These are phyloP conservation scores for Heterobasidion parviporum DNA, from an alignment of 1,284 basidiomycete genomes.

Conservation along the genomic window DNA sequence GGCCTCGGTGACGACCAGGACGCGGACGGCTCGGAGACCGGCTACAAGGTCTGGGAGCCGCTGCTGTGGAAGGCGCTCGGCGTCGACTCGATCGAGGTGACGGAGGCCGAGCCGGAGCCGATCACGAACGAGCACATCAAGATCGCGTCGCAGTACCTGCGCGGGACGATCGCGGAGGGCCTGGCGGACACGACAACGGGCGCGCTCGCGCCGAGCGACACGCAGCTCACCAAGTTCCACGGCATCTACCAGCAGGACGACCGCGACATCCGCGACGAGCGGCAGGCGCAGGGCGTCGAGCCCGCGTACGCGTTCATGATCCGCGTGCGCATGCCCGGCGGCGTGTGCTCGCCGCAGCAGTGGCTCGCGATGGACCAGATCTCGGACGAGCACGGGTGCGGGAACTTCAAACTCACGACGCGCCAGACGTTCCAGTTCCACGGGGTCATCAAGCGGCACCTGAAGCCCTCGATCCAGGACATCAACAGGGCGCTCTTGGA, in stretches of 20 bases:
- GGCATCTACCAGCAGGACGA: constrained; percentile 98
- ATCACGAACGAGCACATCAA: constrained; percentile 99
- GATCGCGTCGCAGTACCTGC: constrained; percentile 90
- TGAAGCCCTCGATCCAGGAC: constrained; percentile 94
- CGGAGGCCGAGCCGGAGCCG: constrained; percentile 90
- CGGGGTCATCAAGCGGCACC: constrained; percentile 93
- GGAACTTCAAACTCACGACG: constrained; percentile 97
- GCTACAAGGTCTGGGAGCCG: constrained; percentile 94
- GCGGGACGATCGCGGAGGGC: constrained; percentile 93
- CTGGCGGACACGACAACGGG: constrained; percentile 84
- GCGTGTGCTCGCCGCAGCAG: constrained; percentile 87
- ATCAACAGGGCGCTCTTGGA: constrained; percentile 92
- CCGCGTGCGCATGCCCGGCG: constrained; percentile 91
- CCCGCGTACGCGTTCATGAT: constrained; percentile 99
- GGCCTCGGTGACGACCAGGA: constrained; percentile 98
- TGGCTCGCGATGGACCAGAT: constrained; percentile 97
- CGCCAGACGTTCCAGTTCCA: constrained; percentile 99
- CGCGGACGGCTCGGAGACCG: constrained; percentile 92
- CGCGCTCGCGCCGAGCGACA: constrained; percentile 83
- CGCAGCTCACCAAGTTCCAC: constrained; percentile 98
- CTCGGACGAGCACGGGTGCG: constrained; percentile 89
- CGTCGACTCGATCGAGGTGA: constrained; percentile 85
- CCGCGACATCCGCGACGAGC: constrained; percentile 95
- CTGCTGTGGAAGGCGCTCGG: constrained; percentile 91
- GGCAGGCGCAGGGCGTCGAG: constrained; percentile 88